Percentiles rank a stretch among this genome's conserved stretches.
Conservation (phyloP, 2,329 filamentous ascomycete species). For the Fusarium odoratissimum region DNA sequence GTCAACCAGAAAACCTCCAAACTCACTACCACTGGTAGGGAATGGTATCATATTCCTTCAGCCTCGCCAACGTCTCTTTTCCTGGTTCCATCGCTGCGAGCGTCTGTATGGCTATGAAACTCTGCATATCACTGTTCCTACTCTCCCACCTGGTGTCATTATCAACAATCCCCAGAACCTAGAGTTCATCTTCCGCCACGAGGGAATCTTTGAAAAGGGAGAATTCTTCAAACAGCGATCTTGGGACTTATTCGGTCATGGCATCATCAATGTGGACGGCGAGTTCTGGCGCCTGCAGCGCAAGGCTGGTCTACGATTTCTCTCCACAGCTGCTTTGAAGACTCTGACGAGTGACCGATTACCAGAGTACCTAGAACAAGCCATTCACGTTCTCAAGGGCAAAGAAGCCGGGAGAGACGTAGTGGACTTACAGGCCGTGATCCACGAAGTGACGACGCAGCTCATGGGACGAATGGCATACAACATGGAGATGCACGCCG, state of each 20-base stretch:
- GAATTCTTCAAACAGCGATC: constrained; percentile 69
- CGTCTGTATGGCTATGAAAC: constrained; percentile 68
- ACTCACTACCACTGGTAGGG: constrained; percentile 66
- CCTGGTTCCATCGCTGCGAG: constrained; percentile 72
- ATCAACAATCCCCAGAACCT: constrained; percentile 71
- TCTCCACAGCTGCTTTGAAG: constrained; percentile 67
- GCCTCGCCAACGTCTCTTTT: constrained; percentile 68
- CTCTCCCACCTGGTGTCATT: constrained; percentile 70
- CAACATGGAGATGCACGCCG: constrained; percentile 74
- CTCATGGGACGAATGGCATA: constrained; percentile 77
- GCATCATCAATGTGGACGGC: constrained; percentile 75
- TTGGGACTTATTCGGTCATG: constrained; percentile 72
- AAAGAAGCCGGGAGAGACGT: constrained; percentile 43
- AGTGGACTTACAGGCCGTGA: constrained; percentile 68
- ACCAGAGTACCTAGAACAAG: constrained; percentile 63
- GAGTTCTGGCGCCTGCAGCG: constrained; percentile 72
- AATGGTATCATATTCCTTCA: constrained; percentile 72
- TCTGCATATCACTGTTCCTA: constrained; percentile 71
- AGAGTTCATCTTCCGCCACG: constrained; percentile 71
- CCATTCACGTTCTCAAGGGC: constrained; percentile 53
- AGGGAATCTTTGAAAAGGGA: constrained; percentile 70
- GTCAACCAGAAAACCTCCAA: constrained; percentile 56
- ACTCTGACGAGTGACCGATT: constrained; percentile 68
- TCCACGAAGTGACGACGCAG: constrained; percentile 73
- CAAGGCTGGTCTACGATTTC: constrained; percentile 69